Evolutionary conservation across 2,329 filamentous ascomycete species (phyloP).

Genomic region (Sarocladiaceae sp.): DNA sequence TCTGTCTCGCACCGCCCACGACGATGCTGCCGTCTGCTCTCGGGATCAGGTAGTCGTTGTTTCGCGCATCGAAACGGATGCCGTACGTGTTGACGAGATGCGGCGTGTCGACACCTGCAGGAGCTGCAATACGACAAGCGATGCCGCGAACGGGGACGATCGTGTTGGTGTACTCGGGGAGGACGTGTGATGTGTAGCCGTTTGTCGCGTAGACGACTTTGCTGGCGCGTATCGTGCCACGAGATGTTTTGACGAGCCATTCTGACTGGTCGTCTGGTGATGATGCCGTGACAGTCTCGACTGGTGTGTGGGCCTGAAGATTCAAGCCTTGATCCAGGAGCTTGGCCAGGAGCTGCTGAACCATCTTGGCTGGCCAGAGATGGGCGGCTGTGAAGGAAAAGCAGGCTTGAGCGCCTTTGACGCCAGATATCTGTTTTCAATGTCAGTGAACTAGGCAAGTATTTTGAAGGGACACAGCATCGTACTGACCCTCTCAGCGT

Average conservation of each 20-base stretch:
- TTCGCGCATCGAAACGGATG: conserved; percentile 15
- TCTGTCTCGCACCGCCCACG: conserved; percentile 22
- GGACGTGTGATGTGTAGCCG: conserved; percentile 56
- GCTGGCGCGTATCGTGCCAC: conserved; percentile 43
- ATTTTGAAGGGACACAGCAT: neutral
- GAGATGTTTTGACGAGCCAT: conserved; percentile 3
- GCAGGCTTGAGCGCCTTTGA: conserved; percentile 18
- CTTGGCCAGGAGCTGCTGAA: conserved; percentile 13
- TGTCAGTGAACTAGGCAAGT: conserved; percentile 11
- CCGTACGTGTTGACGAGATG: conserved; percentile 19
- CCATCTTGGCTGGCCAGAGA: conserved; percentile 14
- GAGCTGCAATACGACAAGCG: conserved; percentile 22
- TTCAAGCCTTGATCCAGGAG: conserved; percentile 11
- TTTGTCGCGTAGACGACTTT: conserved; percentile 61
- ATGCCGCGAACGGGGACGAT: conserved; percentile 57
- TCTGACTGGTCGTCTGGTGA: neutral
- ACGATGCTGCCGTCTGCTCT: conserved; percentile 33
- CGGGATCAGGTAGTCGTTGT: conserved; percentile 34
- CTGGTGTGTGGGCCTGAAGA: conserved; percentile 13
- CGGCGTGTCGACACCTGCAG: conserved; percentile 14
- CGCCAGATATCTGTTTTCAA: conserved; percentile 23
- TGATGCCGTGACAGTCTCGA: conserved; percentile 10
- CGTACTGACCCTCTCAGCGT: conserved; percentile 19
- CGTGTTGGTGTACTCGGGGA: conserved; percentile 50
- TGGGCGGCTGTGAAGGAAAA: conserved; percentile 16